A percentile compares a stretch with the other conserved stretches of the same genome.
Evolutionary conservation across 148 eudicot species (phyloP).

Genomic region (Chenopodium formosanum): DNA sequence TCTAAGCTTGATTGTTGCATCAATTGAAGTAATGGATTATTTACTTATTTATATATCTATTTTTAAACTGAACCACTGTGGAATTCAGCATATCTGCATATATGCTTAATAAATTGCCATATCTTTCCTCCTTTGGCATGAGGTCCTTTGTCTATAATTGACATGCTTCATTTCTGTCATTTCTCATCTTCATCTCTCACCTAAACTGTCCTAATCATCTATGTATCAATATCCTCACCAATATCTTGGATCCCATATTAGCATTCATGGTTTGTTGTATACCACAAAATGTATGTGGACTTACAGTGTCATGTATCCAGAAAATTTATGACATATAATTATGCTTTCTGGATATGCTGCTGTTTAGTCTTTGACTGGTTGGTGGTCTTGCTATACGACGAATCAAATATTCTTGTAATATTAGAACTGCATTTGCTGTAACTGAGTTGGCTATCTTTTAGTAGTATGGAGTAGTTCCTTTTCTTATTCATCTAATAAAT

Average conservation of each 20-base stretch:
- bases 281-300: neutral
- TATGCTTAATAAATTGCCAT: neutral
- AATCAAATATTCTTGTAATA: neutral
- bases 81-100: neutral
- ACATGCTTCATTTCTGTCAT: neutral
- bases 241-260: neutral
- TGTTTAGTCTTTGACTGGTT: too few relatives aligned
- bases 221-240: neutral
- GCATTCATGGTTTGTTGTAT: neutral
- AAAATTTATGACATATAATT: neutral
- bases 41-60: too few relatives aligned
- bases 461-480: neutral
- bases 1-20: slow-evolving; percentile 8
- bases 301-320: neutral
- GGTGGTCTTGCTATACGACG: neutral
- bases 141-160: neutral
- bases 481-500: neutral
- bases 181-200: slow-evolving; percentile 3
- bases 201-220: neutral
- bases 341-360: neutral
- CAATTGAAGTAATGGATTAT: neutral
- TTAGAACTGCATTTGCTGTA: neutral
- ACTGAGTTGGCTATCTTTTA: neutral
- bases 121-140: neutral
- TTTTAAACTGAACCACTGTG: neutral